phyloP scores from a whole-genome alignment of 306 rosid species.

The Lathyrus oleraceus region DNA sequence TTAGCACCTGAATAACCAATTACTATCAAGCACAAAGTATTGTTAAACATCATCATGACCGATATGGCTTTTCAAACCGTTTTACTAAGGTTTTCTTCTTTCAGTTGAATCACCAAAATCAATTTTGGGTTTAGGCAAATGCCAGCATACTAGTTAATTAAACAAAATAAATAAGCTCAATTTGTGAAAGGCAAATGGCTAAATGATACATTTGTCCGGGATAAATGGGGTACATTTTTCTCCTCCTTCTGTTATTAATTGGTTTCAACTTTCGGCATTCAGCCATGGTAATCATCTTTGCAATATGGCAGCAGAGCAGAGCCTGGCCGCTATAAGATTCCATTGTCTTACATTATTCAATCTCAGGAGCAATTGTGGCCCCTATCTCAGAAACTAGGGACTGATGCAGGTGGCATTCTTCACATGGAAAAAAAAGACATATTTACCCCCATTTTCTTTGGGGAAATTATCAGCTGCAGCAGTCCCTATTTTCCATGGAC shows the following conservation, averaged over 20 bases:
- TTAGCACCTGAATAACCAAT: conserved; percentile 25
- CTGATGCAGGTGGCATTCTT: neutral
- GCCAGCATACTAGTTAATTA: neutral
- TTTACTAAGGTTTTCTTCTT: conserved; percentile 8
- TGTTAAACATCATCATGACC: neutral
- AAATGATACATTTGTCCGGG: neutral
- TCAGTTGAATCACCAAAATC: conserved; percentile 21
- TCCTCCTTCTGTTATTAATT: neutral
- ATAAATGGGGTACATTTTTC: neutral
- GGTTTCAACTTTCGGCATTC: neutral
- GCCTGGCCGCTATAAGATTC: neutral
- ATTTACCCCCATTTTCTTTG: neutral
- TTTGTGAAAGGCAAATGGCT: neutral
- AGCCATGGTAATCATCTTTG: neutral
- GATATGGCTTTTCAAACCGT: neutral
- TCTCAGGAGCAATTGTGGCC: too few species aligned
- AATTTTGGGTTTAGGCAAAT: conserved; percentile 6
- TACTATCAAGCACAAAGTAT: conserved; percentile 11
- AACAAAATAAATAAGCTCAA: conserved; percentile 1
- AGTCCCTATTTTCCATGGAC: too few species aligned
- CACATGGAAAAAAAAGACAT: neutral
- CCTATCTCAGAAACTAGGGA: too few species aligned
- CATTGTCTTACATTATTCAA: too few species aligned
- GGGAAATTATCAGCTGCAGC: too few species aligned
- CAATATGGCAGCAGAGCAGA: neutral